Conservation (phyloP, 2,329 filamentous ascomycete genomes). For the Aspergillus arachidicola region DNA sequence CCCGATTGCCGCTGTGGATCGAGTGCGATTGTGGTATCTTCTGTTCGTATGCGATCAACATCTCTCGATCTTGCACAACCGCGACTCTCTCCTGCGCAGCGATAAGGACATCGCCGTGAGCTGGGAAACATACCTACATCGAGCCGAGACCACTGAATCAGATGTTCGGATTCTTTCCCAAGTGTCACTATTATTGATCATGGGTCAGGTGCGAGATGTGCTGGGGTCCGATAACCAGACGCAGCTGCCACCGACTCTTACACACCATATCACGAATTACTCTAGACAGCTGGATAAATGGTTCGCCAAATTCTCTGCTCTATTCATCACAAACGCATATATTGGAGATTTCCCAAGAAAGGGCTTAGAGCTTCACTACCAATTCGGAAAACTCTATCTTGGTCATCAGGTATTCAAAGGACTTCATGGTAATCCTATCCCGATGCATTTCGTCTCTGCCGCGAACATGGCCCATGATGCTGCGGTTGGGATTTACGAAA, state of each 20-base stretch:
- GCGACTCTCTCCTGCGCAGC: constrained; percentile 37
- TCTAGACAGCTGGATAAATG: constrained; percentile 33
- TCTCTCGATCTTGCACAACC: constrained; percentile 39
- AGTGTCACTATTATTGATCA: constrained; percentile 38
- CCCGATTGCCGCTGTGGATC: constrained; percentile 24
- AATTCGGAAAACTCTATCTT: constrained; percentile 53
- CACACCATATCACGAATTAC: constrained; percentile 31
- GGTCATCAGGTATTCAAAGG: constrained; percentile 52
- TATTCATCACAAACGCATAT: constrained; percentile 26
- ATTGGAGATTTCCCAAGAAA: constrained; percentile 51
- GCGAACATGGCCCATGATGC: constrained; percentile 33
- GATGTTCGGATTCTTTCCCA: constrained; percentile 39
- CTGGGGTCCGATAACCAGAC: constrained; percentile 36
- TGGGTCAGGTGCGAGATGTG: constrained; percentile 39
- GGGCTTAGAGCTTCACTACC: constrained; percentile 50
- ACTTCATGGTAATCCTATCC: constrained; percentile 39
- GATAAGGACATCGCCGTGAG: constrained; percentile 40
- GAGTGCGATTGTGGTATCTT: constrained; percentile 39
- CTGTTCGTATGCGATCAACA: constrained; percentile 42
- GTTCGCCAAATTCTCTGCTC: constrained; percentile 29
- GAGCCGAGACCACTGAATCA: constrained; percentile 34
- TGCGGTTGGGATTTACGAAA: constrained; percentile 42
- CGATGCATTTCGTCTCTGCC: constrained; percentile 32
- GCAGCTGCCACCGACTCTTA: constrained; percentile 26
- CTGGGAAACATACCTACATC: constrained; percentile 37